Evolutionary conservation across 306 rosid species (phyloP).

Genomic region (Castanea sativa): DNA sequence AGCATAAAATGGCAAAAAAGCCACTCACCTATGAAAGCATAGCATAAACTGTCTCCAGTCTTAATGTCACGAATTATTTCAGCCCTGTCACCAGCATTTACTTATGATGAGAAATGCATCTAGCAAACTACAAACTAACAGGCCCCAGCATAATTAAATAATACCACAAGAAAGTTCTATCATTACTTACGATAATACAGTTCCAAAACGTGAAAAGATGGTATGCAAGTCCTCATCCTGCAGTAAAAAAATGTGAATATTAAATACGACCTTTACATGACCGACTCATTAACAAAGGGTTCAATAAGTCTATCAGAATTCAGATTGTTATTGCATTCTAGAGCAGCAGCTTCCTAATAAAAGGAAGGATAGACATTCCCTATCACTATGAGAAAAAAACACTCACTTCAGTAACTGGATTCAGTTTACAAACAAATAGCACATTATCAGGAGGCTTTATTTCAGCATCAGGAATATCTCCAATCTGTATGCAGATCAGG

Average conservation of each 20-base stretch:
- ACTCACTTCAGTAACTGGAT: constrained; percentile 93
- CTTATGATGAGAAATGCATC: constrained; percentile 27
- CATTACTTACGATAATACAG: constrained; percentile 70
- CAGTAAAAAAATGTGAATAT: constrained; percentile 19
- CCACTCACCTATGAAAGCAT: constrained; percentile 87
- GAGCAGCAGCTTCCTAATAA: not conserved
- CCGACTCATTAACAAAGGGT: not conserved
- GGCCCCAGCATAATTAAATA: constrained; percentile 11
- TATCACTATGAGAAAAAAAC: not conserved
- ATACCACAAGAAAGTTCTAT: constrained; percentile 11
- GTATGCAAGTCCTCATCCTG: constrained; percentile 96
- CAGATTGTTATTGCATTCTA: not conserved
- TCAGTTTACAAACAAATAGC: constrained; percentile 89
- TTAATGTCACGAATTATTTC: constrained; percentile 87
- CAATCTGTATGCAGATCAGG: constrained; percentile 51
- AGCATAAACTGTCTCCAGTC: constrained; percentile 95
- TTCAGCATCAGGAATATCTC: constrained; percentile 98
- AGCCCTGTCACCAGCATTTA: constrained; percentile 61
- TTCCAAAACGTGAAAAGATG: constrained; percentile 91
- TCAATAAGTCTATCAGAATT: not conserved
- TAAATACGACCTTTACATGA: not conserved
- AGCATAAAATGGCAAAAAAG: constrained; percentile 3
- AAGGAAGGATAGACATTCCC: constrained; percentile 10
- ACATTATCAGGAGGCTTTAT: constrained; percentile 92
- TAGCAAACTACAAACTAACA: not conserved